Percentiles rank a stretch among this genome's conserved stretches.
Conservation (phyloP, 345 rosid species). For the Hirschfeldia incana region DNA sequence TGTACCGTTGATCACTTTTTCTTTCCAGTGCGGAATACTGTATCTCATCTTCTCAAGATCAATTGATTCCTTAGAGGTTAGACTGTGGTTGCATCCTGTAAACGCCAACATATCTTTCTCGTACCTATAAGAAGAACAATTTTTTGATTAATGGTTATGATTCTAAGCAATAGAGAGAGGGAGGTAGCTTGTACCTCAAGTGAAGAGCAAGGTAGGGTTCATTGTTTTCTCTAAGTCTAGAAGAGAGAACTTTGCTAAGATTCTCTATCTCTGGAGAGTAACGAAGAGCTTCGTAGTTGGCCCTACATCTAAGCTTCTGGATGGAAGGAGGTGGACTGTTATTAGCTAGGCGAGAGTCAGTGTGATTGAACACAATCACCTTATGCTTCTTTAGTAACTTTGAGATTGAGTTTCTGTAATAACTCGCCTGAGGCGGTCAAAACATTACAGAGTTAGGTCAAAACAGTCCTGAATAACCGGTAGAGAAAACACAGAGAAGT, state of each 20-base stretch:
- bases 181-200: conserved; percentile 48
- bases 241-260: conserved; percentile 50
- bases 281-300: conserved; percentile 68
- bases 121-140: conserved; percentile 43
- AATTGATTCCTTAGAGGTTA: conserved; percentile 44
- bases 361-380: conserved; percentile 59
- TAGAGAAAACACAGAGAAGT: background rate
- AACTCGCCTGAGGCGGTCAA: conserved; percentile 45
- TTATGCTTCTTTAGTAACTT: conserved; percentile 47
- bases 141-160: background rate
- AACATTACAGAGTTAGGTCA: conserved; percentile 22
- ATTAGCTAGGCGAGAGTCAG: conserved; percentile 70
- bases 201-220: conserved; percentile 67
- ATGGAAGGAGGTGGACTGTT: conserved; percentile 55
- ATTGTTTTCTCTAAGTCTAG: conserved; percentile 46
- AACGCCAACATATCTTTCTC: conserved; percentile 87
- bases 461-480: background rate
- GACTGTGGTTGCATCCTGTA: conserved; percentile 73
- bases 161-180: background rate
- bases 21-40: conserved; percentile 58
- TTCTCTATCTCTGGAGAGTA: conserved; percentile 48
- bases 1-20: conserved; percentile 53
- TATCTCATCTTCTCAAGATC: conserved; percentile 53
- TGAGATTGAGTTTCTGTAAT: conserved; percentile 50
- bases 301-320: conserved; percentile 69